Evolutionary conservation across 805 yeast species (phyloP).

Genomic region (Monosporozyma aquatica): DNA sequence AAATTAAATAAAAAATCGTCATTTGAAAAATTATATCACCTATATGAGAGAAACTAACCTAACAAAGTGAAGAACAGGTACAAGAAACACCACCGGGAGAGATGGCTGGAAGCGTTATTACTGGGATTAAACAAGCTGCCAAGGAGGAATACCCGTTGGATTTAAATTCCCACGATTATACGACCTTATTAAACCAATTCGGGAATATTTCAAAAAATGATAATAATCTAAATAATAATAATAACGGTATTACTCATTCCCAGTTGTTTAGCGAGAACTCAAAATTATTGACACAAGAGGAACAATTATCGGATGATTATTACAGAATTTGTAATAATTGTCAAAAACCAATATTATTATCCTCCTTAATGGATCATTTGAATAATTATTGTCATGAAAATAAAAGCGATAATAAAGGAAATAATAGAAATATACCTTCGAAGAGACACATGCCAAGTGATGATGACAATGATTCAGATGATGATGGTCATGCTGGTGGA

Average conservation of each 20-base stretch:
- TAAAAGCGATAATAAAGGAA: constrained; percentile 1
- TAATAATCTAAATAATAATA: not conserved
- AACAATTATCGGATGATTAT: constrained; percentile 1
- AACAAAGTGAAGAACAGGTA: not conserved
- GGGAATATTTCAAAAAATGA: too few species aligned
- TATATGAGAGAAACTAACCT: too few species aligned
- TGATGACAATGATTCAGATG: constrained; percentile 4
- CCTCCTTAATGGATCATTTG: constrained; percentile 23
- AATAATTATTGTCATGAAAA: constrained; percentile 17
- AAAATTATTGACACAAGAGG: constrained; percentile 6
- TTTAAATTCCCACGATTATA: not conserved
- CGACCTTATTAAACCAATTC: too few species aligned
- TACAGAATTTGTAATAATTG: constrained; percentile 29
- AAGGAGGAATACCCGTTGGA: not conserved
- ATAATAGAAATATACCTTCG: not conserved
- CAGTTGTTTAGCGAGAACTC: constrained; percentile 20
- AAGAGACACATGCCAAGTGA: not conserved
- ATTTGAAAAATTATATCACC: not conserved
- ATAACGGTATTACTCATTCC: not conserved
- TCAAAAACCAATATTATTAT: constrained; percentile 24
- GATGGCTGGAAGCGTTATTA: not conserved
- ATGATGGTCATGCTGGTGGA: constrained; percentile 5
- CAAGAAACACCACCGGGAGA: not conserved
- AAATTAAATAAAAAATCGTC: not conserved
- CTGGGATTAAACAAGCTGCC: not conserved